phyloP scores from a whole-genome alignment of 108 stramenopile genomes.

The Mayamaea pseudoterrestris region DNA sequence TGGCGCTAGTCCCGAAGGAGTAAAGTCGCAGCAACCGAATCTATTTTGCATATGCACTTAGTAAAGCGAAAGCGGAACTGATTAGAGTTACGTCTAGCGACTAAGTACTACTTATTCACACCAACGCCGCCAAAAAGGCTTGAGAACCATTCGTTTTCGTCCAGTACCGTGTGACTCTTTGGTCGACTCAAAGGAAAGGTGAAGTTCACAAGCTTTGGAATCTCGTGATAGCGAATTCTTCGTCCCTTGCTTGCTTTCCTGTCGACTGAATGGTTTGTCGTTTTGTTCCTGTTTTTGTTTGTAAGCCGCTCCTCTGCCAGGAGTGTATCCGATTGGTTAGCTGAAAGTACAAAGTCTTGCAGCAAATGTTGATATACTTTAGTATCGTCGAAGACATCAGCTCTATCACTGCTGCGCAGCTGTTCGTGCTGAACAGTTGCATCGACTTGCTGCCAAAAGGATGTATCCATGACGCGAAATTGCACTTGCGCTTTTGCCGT shows the following conservation, averaged over 20 bases:
- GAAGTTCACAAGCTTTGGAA: constrained; percentile 88
- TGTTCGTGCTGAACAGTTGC: constrained; percentile 27
- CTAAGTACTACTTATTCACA: too few relatives aligned
- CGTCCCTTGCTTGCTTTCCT: constrained; percentile 88
- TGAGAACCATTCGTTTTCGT: constrained; percentile 69
- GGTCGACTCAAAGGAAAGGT: constrained; percentile 76
- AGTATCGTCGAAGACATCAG: constrained; percentile 64
- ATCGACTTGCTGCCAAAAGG: constrained; percentile 53
- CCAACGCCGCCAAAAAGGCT: constrained; percentile 74
- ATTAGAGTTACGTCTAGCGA: too few relatives aligned
- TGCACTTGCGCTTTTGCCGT: constrained; percentile 21
- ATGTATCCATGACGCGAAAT: constrained; percentile 27
- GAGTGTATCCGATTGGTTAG: constrained; percentile 10
- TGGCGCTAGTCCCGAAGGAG: too few relatives aligned
- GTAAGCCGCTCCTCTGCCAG: constrained; percentile 23
- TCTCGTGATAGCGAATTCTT: constrained; percentile 82
- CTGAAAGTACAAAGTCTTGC: constrained; percentile 52
- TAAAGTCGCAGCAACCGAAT: too few relatives aligned
- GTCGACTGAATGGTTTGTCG: constrained; percentile 56
- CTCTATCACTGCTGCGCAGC: constrained; percentile 4
- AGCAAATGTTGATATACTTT: constrained; percentile 89
- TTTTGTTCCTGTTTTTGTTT: constrained; percentile 28
- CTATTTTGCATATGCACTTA: too few relatives aligned
- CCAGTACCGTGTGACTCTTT: constrained; percentile 26
- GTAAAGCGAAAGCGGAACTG: too few relatives aligned